These are phyloP conservation scores for Chrysosporium keratinophilum DNA, from an alignment of 2,329 filamentous ascomycete species.

Conservation along the genomic window DNA sequence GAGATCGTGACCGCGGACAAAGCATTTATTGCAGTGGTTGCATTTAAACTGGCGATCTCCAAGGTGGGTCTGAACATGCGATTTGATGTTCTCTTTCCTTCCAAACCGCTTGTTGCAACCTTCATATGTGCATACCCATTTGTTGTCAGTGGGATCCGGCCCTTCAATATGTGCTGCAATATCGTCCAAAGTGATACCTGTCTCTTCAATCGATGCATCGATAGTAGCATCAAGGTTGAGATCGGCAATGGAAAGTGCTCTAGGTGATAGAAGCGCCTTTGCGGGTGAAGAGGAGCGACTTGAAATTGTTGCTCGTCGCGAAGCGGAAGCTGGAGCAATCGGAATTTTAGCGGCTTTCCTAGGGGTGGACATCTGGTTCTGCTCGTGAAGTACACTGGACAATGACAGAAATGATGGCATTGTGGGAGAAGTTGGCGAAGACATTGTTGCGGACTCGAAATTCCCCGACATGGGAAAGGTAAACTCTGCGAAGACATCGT, in stretches of 20 bases:
- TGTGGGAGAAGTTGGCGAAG: slow-evolving; percentile 32
- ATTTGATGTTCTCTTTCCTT: slow-evolving; percentile 98
- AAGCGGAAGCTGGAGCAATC: slow-evolving; percentile 22
- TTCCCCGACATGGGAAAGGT: slow-evolving; percentile 12
- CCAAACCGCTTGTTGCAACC: slow-evolving; percentile 84
- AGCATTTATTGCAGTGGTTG: slow-evolving; percentile 86
- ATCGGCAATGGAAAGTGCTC: slow-evolving; percentile 39
- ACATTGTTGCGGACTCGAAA: slow-evolving; percentile 22
- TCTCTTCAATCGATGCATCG: slow-evolving; percentile 58
- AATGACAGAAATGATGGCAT: slow-evolving; percentile 45
- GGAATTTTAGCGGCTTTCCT: slow-evolving; percentile 23
- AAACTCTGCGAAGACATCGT: slow-evolving; percentile 16
- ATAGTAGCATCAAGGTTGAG: slow-evolving; percentile 45
- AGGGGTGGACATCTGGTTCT: slow-evolving; percentile 20
- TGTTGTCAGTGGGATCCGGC: slow-evolving; percentile 61
- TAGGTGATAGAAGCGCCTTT: slow-evolving; percentile 33
- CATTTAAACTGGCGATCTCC: slow-evolving; percentile 93
- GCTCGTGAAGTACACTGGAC: slow-evolving; percentile 42
- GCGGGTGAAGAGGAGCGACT: slow-evolving; percentile 21
- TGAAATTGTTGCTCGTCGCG: slow-evolving; percentile 13
- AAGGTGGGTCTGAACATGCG: slow-evolving; percentile 94
- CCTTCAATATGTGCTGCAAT: slow-evolving; percentile 65
- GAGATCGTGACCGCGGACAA: slow-evolving; percentile 91
- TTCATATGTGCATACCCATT: slow-evolving; percentile 66
- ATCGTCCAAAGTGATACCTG: slow-evolving; percentile 78